Evolutionary conservation across 2,329 filamentous ascomycete genomes (phyloP).

Genomic region (Botrytis deweyae): DNA sequence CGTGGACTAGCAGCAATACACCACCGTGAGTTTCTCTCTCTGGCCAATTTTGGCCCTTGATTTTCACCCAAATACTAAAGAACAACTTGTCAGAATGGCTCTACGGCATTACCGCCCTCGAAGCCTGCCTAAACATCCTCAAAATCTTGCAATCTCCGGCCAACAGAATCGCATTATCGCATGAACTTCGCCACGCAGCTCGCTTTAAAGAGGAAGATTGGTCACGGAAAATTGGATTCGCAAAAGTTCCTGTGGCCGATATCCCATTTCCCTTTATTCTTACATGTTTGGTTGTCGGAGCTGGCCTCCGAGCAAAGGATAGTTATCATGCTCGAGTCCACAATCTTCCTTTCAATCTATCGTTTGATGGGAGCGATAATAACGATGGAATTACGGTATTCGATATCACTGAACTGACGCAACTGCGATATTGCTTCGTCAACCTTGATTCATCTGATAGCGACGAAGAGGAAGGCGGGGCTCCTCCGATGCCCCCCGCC

Average conservation of each 20-base stretch:
- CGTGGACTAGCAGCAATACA: conserved; percentile 34
- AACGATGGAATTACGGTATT: conserved; percentile 35
- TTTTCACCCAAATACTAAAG: not conserved
- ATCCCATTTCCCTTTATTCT: conserved; percentile 9
- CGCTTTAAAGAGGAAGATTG: conserved; percentile 3
- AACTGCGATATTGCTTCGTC: conserved; percentile 31
- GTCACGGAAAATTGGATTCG: not conserved
- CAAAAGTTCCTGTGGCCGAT: not conserved
- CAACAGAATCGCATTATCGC: conserved; percentile 29
- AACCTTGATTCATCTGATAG: not conserved
- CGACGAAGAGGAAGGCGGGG: not conserved
- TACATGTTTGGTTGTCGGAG: conserved; percentile 2
- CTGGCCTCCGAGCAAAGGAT: not conserved
- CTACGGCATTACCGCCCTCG: conserved; percentile 19
- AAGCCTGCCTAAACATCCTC: conserved; percentile 23
- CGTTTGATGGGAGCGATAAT: conserved; percentile 19
- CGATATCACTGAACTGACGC: conserved; percentile 28
- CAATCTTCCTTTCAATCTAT: not conserved
- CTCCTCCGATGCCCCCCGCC: not conserved
- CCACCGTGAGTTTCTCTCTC: not conserved
- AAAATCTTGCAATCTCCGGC: conserved; percentile 26
- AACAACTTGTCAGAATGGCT: not conserved
- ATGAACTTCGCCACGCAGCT: conserved; percentile 25
- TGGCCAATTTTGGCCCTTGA: not conserved
- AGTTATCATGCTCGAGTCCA: not conserved